These are phyloP conservation scores for Cyclotella cryptica DNA, from an alignment of 108 stramenopile genomes.

Conservation along the genomic window DNA sequence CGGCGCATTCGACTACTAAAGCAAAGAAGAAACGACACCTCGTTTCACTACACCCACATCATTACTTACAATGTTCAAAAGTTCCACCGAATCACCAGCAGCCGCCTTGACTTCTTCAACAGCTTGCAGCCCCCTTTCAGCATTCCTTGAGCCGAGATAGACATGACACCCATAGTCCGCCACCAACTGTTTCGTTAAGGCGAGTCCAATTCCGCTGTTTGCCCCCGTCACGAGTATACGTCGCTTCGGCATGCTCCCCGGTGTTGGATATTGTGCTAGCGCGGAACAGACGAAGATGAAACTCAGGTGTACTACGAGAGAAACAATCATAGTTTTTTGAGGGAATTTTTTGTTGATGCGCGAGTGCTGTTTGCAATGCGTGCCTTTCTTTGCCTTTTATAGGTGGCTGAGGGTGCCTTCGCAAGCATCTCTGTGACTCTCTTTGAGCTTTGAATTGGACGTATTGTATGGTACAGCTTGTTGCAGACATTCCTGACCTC, in stretches of 20 bases:
- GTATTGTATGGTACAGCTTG: too few species aligned
- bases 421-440: too few species aligned
- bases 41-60: neutral
- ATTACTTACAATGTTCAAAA: slow-evolving; percentile 50
- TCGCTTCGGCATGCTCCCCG: slow-evolving; percentile 5
- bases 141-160: slow-evolving; percentile 56
- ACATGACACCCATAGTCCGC: slow-evolving; percentile 63
- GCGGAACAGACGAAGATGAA: neutral
- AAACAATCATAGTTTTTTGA: too few species aligned
- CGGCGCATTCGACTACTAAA: neutral
- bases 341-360: too few species aligned
- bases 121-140: slow-evolving; percentile 49
- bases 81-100: slow-evolving; percentile 60
- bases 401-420: too few species aligned
- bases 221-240: slow-evolving; percentile 62
- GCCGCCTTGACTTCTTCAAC: slow-evolving; percentile 55
- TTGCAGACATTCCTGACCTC: too few species aligned
- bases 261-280: neutral
- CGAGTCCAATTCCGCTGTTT: slow-evolving; percentile 66
- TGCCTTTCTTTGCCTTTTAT: too few species aligned
- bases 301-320: neutral
- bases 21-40: neutral
- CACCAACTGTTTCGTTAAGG: slow-evolving; percentile 63
- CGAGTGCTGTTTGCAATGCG: too few species aligned
- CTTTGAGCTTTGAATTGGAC: too few species aligned